These are phyloP conservation scores for Setomelanomma holmii DNA, from an alignment of 2,329 filamentous ascomycete species.

Conservation along the genomic window DNA sequence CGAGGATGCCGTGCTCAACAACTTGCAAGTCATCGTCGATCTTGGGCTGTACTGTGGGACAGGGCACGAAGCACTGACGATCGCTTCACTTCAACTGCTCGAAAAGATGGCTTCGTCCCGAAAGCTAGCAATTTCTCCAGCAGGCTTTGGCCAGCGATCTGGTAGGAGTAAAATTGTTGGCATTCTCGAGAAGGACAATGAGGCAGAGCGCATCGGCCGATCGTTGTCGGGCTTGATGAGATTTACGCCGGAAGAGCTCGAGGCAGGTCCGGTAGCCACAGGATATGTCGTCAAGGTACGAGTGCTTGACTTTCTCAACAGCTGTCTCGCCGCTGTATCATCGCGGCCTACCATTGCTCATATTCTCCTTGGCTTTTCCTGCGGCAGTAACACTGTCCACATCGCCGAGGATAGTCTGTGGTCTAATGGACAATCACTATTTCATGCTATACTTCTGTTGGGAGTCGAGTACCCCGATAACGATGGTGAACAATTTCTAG, in stretches of 20 bases:
- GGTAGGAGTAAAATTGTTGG: constrained; percentile 86
- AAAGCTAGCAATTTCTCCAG: constrained; percentile 76
- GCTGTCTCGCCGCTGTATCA: constrained; percentile 76
- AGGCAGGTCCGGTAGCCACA: constrained; percentile 71
- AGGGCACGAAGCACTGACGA: constrained; percentile 78
- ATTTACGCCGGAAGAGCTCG: constrained; percentile 72
- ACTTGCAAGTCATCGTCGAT: constrained; percentile 79
- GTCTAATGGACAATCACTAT: constrained; percentile 74
- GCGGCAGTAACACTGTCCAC: constrained; percentile 72
- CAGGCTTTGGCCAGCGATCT: constrained; percentile 66
- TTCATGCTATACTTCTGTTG: constrained; percentile 81
- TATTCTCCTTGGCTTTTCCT: constrained; percentile 85
- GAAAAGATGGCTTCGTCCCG: constrained; percentile 86
- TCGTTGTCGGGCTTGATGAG: constrained; percentile 74
- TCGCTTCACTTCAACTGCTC: constrained; percentile 81
- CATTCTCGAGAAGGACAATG: constrained; percentile 81
- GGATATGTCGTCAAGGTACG: constrained; percentile 83
- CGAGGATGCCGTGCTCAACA: constrained; percentile 86
- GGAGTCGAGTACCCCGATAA: constrained; percentile 72
- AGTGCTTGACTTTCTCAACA: constrained; percentile 84
- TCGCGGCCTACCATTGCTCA: constrained; percentile 88
- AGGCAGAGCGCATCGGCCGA: constrained; percentile 79
- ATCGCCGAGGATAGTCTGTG: constrained; percentile 75
- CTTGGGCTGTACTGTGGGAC: constrained; percentile 87
- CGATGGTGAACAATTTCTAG: constrained; percentile 52